Evolutionary conservation across 768 basidiomycete species (phyloP), one percentile per base, ranked within the genome.

Genomic region (Leccinum disarticulatum): DNA sequence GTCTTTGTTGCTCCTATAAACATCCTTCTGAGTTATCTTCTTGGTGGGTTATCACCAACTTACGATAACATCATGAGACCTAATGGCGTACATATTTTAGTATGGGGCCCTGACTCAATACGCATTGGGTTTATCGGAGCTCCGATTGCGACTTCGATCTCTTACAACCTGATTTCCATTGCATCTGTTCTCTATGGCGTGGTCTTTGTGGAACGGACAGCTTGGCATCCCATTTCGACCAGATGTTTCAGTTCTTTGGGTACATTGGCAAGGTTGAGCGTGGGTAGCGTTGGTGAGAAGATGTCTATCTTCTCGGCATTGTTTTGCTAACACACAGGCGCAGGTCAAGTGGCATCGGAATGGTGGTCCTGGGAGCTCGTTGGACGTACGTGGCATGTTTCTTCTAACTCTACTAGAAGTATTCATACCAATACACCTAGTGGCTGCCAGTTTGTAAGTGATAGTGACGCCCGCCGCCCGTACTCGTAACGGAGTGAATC

Each of bases 301-400:
- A 53, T 27, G 27, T 38, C 17, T 14, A 27, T 43, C n/a, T 3
- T 38, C 46, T 27, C 4, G 35, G 25, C 25, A 17, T 52, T 10
- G 31, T 50, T 41, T 43, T 36, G 6, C 52, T 62, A 33, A 56
- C 33, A 27, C 14, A 27, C 10, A 3, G 28, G 25, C 33, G 46
- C 61, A 81, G 86, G 87, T 3, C 93, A 93, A 72, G 87, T 87
- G 2, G 92, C 89, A 2, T 86, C 86, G 1, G 95, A 96, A 73
- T 98, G 95, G 95, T 98, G 95, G 95, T 89, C 90, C 33, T 96
- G 95, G 96, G 94, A 96, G 72, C 80, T 93, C 3, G 78, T 93
- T 47, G 88, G 86, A 31, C 75, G 71, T 73, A 35, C 11, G 71
- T 69, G 30, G 3, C 15, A 50, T 50, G 17, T 54, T 6, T 51